A percentile compares a stretch with the other conserved stretches of the same genome.
Evolutionary conservation across 2,329 filamentous ascomycete genomes (phyloP).

Genomic region (Ustulina deusta): DNA sequence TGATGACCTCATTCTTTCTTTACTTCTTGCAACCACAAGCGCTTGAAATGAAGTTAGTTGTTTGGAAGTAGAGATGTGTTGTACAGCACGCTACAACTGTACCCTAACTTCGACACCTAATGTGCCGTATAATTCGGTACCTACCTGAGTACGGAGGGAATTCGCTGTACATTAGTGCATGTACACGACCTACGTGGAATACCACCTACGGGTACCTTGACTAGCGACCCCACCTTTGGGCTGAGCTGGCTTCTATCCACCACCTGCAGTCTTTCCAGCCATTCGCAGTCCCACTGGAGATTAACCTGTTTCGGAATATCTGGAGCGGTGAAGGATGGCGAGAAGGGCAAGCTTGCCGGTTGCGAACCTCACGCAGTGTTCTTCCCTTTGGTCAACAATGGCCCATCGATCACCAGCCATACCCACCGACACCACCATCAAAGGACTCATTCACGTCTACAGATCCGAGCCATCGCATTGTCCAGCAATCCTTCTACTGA

Average conservation of each 20-base stretch:
- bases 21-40: not conserved
- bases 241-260: conserved; percentile 9
- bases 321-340: conserved; percentile 44
- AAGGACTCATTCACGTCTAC: conserved; percentile 18
- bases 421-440: conserved; percentile 11
- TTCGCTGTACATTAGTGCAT: no score
- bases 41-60: conserved; percentile 4
- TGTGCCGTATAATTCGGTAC: no score
- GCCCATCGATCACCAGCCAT: conserved; percentile 10
- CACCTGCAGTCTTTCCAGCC: not conserved
- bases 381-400: conserved; percentile 24
- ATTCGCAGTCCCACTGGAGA: not conserved
- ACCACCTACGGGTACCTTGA: not conserved
- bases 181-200: no score
- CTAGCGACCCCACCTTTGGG: conserved; percentile 5
- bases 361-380: conserved; percentile 24
- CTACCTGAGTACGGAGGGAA: no score
- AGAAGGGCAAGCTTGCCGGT: conserved; percentile 45
- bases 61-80: no score
- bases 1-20: conserved; percentile 44
- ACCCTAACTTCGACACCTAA: no score
- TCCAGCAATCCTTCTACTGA: not conserved
- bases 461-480: not conserved
- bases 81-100: not conserved
- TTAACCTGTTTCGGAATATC: conserved; percentile 21